Evolutionary conservation across 768 basidiomycete genomes (phyloP).

Genomic region (Termitomyces sp.): DNA sequence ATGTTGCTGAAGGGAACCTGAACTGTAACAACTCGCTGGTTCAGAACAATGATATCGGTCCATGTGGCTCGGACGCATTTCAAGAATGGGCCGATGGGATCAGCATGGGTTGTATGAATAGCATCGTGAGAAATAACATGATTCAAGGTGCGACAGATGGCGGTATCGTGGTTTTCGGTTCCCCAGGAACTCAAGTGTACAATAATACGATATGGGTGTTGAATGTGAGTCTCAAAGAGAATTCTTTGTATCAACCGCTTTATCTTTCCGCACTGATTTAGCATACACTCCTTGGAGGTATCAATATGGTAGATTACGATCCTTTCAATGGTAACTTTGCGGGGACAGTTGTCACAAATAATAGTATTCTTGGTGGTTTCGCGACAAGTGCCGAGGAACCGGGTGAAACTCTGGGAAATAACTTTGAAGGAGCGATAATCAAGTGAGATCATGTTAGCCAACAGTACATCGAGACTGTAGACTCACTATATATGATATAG

Average conservation of each 20-base stretch:
- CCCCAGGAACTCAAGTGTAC: slow-evolving; percentile 65
- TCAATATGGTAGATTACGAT: slow-evolving; percentile 70
- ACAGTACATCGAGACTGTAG: not conserved
- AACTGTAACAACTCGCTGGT: slow-evolving; percentile 59
- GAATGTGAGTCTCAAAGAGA: slow-evolving; percentile 36
- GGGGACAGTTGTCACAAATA: slow-evolving; percentile 60
- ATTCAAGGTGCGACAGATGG: slow-evolving; percentile 73
- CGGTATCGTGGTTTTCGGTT: slow-evolving; percentile 78
- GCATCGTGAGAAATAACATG: slow-evolving; percentile 60
- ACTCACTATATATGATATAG: slow-evolving; percentile 26
- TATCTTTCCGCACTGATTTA: slow-evolving; percentile 17
- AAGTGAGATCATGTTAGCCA: slow-evolving; percentile 46
- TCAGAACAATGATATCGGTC: slow-evolving; percentile 82
- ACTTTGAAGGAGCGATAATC: slow-evolving; percentile 55
- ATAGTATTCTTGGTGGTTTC: slow-evolving; percentile 65
- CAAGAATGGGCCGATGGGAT: slow-evolving; percentile 83
- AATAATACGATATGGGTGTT: slow-evolving; percentile 75
- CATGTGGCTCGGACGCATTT: slow-evolving; percentile 58
- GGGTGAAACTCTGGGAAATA: slow-evolving; percentile 45
- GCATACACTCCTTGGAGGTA: slow-evolving; percentile 69
- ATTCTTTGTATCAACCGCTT: not conserved
- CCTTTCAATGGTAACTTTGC: slow-evolving; percentile 66
- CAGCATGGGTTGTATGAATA: slow-evolving; percentile 62
- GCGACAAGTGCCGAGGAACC: slow-evolving; percentile 38
- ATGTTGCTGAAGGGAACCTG: slow-evolving; percentile 64